phyloP scores from a whole-genome alignment of 805 yeast species.

The Saitoella complicata region DNA sequence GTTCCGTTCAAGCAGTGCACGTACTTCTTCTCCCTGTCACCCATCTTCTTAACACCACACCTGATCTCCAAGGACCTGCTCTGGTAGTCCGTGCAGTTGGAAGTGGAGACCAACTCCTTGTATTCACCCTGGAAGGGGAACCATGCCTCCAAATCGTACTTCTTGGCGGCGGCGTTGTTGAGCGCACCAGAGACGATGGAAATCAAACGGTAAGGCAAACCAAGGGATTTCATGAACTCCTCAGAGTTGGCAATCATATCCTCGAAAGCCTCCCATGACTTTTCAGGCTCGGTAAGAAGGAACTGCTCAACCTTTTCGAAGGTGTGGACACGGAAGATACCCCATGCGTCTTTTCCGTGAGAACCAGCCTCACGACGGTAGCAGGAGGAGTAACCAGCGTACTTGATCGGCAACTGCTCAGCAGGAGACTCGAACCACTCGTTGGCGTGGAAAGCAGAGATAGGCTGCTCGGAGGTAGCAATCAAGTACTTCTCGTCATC shows the following conservation, averaged over 20 bases:
- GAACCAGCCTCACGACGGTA: conserved; percentile 99
- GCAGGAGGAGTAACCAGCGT: conserved; percentile 97
- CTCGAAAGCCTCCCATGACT: conserved; percentile 95
- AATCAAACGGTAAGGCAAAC: conserved; percentile 90
- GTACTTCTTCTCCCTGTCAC: conserved; percentile 90
- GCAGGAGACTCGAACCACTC: conserved; percentile 98
- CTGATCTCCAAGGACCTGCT: conserved; percentile 96
- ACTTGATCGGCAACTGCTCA: conserved; percentile 73
- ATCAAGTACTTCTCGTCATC: conserved; percentile 93
- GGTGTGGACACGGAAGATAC: conserved; percentile 96
- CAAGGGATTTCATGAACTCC: conserved; percentile 81
- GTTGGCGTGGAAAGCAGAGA: conserved; percentile 88
- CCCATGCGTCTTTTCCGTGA: conserved; percentile 99
- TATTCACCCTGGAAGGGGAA: conserved; percentile 98
- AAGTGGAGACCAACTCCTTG: conserved; percentile 95
- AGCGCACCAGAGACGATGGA: conserved; percentile 97
- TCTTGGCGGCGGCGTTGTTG: conserved; percentile 98
- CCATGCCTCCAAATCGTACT: conserved; percentile 98
- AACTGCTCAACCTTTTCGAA: conserved; percentile 98
- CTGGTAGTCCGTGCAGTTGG: conserved; percentile 98
- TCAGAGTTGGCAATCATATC: conserved; percentile 84
- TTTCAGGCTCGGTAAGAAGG: conserved; percentile 89
- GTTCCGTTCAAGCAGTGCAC: conserved; percentile 98
- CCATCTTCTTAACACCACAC: conserved; percentile 92
- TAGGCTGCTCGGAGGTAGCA: conserved; percentile 98